Conservation (phyloP, 2,329 filamentous ascomycete genomes). For the Podosphaera aphanis region DNA sequence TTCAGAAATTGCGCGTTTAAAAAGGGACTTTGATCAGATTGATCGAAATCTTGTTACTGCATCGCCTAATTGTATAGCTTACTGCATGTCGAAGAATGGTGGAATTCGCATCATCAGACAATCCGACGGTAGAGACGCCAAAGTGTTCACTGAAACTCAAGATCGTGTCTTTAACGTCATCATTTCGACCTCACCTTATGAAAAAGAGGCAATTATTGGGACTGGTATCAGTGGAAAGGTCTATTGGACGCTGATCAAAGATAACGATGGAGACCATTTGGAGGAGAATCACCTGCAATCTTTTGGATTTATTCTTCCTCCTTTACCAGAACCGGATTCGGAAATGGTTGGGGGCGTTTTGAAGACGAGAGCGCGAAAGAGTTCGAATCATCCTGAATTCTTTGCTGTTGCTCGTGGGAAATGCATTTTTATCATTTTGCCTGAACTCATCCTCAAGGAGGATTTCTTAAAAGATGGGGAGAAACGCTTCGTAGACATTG, state of each 20-base stretch:
- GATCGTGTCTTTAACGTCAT: conserved; percentile 91
- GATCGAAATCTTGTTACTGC: conserved; percentile 83
- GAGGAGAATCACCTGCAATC: conserved; percentile 59
- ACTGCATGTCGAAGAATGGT: conserved; percentile 79
- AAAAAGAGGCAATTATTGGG: conserved; percentile 63
- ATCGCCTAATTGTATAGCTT: conserved; percentile 76
- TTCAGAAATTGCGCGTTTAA: conserved; percentile 79
- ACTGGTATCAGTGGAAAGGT: conserved; percentile 88
- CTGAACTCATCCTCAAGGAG: conserved; percentile 36
- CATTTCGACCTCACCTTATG: conserved; percentile 44
- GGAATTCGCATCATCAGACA: conserved; percentile 86
- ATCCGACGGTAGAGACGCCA: conserved; percentile 74
- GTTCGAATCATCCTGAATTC: conserved; percentile 70
- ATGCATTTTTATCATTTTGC: conserved; percentile 75
- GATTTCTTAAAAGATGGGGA: conserved; percentile 38
- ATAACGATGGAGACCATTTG: conserved; percentile 55
- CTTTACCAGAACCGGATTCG: conserved; percentile 64
- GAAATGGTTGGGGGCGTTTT: conserved; percentile 78
- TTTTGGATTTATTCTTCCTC: conserved; percentile 72
- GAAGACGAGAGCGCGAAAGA: conserved; percentile 84
- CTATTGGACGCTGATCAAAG: conserved; percentile 76
- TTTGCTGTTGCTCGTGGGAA: conserved; percentile 92
- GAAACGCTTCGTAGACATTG: conserved; percentile 56
- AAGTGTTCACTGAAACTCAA: conserved; percentile 73
- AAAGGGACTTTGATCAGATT: conserved; percentile 95